These are phyloP conservation scores for Apophysomyces elegans DNA, from an alignment of 371 early-diverging fungal genomes.

Conservation along the genomic window DNA sequence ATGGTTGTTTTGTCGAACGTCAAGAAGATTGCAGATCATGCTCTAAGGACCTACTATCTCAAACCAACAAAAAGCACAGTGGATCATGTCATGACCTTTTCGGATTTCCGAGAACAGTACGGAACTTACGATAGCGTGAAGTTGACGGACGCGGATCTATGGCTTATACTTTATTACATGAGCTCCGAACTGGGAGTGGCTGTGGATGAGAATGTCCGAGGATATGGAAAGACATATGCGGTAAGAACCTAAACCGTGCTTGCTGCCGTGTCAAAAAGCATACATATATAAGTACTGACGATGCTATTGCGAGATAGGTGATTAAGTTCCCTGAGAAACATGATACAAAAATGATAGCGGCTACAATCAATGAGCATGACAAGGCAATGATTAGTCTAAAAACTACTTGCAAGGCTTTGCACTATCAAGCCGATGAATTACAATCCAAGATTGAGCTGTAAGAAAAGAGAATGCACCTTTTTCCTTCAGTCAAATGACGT, in stretches of 20 bases:
- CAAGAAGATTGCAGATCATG: conserved; percentile 24
- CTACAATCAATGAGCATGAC: conserved; percentile 49
- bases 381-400: conserved; percentile 51
- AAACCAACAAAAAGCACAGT: conserved; percentile 22
- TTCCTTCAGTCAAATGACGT: neutral
- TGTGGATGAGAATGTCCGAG: conserved; percentile 35
- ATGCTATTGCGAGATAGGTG: conserved; percentile 11
- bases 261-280: neutral
- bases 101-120: conserved; percentile 38
- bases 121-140: conserved; percentile 19
- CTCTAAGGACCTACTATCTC: conserved; percentile 18
- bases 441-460: conserved; percentile 48
- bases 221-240: conserved; percentile 34
- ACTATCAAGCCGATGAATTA: conserved; percentile 51
- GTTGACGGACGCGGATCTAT: conserved; percentile 44
- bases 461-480: neutral
- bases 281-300: too few species aligned
- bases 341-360: conserved; percentile 8
- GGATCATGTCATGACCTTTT: conserved; percentile 36
- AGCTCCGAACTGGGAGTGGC: conserved; percentile 32
- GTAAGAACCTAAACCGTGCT: conserved; percentile 3
- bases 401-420: conserved; percentile 48
- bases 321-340: conserved; percentile 41
- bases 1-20: conserved; percentile 43
- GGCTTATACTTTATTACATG: conserved; percentile 37